Base-by-base conservation (phyloP, 805 yeast genomes). In the Cyberlindnera japonica region DNA sequence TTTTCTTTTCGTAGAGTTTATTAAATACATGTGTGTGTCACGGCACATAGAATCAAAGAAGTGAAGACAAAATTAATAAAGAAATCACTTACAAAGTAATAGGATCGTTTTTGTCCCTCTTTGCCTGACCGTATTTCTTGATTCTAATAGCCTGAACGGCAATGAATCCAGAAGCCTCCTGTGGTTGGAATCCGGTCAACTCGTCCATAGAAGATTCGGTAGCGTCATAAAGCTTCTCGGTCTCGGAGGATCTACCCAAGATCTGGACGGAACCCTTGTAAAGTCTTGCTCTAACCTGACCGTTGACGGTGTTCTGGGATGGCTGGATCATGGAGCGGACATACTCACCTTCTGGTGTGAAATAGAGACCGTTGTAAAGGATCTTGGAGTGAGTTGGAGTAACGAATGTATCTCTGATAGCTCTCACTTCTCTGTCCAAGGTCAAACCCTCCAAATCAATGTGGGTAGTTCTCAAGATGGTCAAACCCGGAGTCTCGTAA, bases 181-280 rank as follows among this genome's bases (percentile, higher is more conserved):
- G 89, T 50, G 99, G 99, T 58, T 86, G 83, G 77, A 93, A 93
- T 45, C 96, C 99, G 44, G 97, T 89, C 61, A 93, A 81, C 72
- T 93, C 99, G 69, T 93, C 99, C 99, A 93, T 93, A 11, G 98
- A 91, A 13, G 97, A 90, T 68, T 91, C 97, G 41, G 96, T 88
- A 51, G 96, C 96, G 65, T 93, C 97, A 68, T 93, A 93, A 55
- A 93, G 79, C 72, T 89, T 91, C 73, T 93, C 99, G 47, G 98
- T 89, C 50, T 83, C 83, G 19, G 96, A 88, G 48, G 82, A 89
- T 77, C 99, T 88, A 64, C 99, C 99, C 61, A 90, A 77, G 53
- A 91, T 78, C 43, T 72, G 69, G 53, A 88, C 68, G 49, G 80
- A 71, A 55, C 99, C 99, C 77, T 93, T 93, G 81, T 91, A 93